Evolutionary conservation across 192 early-diverging fungal genomes (phyloP), one percentile per base, ranked within the genome.

Genomic region (Entomortierella beljakovae): DNA sequence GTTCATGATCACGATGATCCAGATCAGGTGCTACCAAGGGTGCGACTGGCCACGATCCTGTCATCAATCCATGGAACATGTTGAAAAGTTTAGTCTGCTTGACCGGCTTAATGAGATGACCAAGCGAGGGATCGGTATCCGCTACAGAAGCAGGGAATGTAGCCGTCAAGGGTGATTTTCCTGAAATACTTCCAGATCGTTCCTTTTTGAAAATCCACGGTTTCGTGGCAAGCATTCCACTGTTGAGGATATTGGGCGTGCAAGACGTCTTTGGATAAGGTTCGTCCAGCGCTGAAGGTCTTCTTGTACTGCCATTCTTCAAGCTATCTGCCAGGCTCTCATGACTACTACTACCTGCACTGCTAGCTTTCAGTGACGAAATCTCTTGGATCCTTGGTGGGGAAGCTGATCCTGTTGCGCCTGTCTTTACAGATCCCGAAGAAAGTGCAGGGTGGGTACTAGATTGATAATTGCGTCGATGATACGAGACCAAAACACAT

Each of bases 51-150:
- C 66, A 79, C 2, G 75, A 79, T 35, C 75, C 75, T 11, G 75
- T 79, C 75, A 79, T 64, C 23, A 79, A 22, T 0, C 75, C 75
- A 60, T 79, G 75, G 52, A 79, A 61, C 75, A 79, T 79, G 46
- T 56, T 68, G 31, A 79, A 64, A 23, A 79, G 56, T 29, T 79
- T 79, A 29, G 67, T 49, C 28, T 79, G 75, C 51, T 79, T 79
- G 34, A 79, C 75, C 6, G 75, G 75, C 53, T 79, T 79, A 49
- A 69, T 65, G 18, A 79, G 26, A 9, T 70, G 57, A 3, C 67
- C 75, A 1, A 79, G 67, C 13, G 62, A 65, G 0, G 67, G 48
- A 29, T 79, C 75, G 2, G 56, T 25, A 29, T 57, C 65, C 2
- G 48, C 29, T 22, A 22, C 35, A 33, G 32, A 23, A 50, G 23